phyloP scores from a whole-genome alignment of 495 filamentous ascomycete species.

The Friedmanniomyces endolithicus region DNA sequence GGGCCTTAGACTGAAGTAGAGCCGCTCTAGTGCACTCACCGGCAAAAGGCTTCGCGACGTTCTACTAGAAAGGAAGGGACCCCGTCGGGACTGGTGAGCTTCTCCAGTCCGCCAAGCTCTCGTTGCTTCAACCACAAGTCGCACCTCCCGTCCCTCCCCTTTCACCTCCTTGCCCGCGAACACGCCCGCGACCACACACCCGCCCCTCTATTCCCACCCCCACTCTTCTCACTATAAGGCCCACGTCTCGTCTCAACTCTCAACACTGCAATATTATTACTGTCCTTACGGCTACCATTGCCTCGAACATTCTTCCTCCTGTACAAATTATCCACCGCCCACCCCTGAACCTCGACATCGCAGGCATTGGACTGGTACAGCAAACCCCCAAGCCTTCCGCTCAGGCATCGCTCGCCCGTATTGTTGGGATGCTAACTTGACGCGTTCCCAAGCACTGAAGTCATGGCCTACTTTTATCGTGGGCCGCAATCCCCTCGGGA shows the following conservation, averaged over 20 bases:
- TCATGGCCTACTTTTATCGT: slow-evolving; percentile 15
- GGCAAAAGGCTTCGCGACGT: not conserved
- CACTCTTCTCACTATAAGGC: not conserved
- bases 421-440: not conserved
- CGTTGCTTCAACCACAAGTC: not conserved
- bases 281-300: not conserved
- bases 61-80: no score
- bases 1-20: not conserved
- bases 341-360: no score
- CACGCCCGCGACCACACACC: not conserved
- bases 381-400: no score
- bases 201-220: not conserved
- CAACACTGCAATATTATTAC: no score
- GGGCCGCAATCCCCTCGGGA: slow-evolving; percentile 26
- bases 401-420: no score
- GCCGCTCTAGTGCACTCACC: not conserved
- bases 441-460: not conserved
- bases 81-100: not conserved
- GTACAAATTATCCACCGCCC: no score
- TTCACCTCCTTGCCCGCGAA: not conserved
- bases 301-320: not conserved
- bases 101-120: not conserved
- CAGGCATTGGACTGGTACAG: no score
- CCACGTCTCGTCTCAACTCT: not conserved
- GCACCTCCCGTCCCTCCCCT: no score